Conservation (phyloP, 305 asterid species). For the Fraxinus xanthoxyloides region DNA sequence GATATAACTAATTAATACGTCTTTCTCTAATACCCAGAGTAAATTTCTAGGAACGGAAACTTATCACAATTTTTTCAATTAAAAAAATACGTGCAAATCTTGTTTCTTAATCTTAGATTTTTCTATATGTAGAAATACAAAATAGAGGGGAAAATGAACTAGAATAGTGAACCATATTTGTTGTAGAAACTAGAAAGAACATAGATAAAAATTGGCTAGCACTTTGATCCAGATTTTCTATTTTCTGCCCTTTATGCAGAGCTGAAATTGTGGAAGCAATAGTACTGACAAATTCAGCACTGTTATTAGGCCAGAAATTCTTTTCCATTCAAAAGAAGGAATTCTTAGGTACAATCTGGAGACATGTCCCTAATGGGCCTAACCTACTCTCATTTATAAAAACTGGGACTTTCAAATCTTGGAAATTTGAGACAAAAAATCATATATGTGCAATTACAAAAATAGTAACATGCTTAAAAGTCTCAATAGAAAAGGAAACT, state of each 20-base stretch:
- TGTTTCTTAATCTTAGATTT: not conserved
- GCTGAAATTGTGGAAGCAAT: not conserved
- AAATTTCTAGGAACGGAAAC: not conserved
- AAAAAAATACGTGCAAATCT: not conserved
- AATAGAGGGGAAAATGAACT: not conserved
- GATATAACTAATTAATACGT: not conserved
- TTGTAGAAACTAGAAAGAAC: not conserved
- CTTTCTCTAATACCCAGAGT: not conserved
- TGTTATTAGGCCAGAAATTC: not conserved
- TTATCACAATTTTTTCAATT: not conserved
- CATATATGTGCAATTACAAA: not conserved
- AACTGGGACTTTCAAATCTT: not conserved
- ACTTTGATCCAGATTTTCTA: not conserved
- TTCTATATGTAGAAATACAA: not conserved
- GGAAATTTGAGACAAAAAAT: not conserved
- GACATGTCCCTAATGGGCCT: not conserved
- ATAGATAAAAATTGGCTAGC: not conserved
- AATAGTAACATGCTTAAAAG: not conserved
- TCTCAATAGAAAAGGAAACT: slow-evolving; percentile 21
- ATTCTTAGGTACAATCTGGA: not conserved
- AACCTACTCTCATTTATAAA: not conserved
- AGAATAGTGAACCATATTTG: not conserved
- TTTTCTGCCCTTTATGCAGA: not conserved
- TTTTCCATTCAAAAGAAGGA: not conserved
- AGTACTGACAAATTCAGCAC: not conserved